Conservation (phyloP, 106 monocot genomes). For the Apostasia ramifera region DNA sequence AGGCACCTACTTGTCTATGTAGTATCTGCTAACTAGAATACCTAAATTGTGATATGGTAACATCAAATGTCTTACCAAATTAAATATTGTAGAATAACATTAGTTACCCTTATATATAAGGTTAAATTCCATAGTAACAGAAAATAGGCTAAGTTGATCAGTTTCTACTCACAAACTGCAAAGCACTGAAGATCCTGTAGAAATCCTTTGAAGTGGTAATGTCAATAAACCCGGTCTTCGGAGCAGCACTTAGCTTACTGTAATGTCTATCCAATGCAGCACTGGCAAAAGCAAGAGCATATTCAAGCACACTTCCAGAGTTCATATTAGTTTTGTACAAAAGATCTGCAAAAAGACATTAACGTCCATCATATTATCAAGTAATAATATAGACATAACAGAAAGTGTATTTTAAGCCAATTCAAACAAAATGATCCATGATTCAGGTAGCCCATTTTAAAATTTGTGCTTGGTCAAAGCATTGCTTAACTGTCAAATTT, state of each 20-base stretch:
- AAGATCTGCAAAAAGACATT: constrained; percentile 37
- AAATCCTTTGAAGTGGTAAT: constrained; percentile 96
- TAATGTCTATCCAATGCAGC: constrained; percentile 95
- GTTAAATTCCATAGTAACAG: too few species aligned
- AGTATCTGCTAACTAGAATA: too few species aligned
- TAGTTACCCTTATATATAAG: too few species aligned
- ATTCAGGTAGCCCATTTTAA: too few species aligned
- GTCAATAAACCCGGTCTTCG: constrained; percentile 95
- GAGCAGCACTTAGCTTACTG: constrained; percentile 76
- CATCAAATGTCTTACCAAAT: too few species aligned
- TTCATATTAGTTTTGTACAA: constrained; percentile 74
- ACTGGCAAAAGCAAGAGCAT: constrained; percentile 95
- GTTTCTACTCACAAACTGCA: constrained; percentile 80
- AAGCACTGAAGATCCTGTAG: constrained; percentile 92
- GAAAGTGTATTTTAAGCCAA: not conserved
- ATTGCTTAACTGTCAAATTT: too few species aligned
- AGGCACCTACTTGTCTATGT: too few species aligned
- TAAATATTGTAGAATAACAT: too few species aligned
- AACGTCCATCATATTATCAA: not conserved
- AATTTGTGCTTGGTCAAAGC: too few species aligned
- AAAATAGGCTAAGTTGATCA: not conserved
- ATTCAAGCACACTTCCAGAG: constrained; percentile 85
- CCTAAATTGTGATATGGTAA: too few species aligned
- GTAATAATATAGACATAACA: not conserved
- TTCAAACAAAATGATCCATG: not conserved